A percentile compares a stretch with the other conserved stretches of the same genome.
Evolutionary conservation across 768 basidiomycete genomes (phyloP).

Genomic region (Lepiota brunneoincarnata): DNA sequence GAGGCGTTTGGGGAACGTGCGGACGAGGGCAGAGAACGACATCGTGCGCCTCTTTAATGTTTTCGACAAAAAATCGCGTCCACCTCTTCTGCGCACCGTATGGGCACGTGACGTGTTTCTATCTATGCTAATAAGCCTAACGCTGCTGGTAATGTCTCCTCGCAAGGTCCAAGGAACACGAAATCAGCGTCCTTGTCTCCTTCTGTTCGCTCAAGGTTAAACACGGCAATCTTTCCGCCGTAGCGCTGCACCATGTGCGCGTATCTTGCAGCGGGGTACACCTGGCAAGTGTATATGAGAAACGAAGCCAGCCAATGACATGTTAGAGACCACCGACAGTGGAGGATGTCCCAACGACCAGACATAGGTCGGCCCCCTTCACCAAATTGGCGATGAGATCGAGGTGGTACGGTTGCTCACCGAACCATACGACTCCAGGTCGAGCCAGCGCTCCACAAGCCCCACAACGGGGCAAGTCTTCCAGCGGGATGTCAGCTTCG

Average conservation of each 20-base stretch:
- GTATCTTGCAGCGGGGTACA: constrained; percentile 41
- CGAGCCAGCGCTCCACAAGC: constrained; percentile 41
- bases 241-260: constrained; percentile 27
- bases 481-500: constrained; percentile 35
- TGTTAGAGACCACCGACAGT: constrained; percentile 29
- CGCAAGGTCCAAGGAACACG: constrained; percentile 49
- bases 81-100: background rate
- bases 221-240: constrained; percentile 40
- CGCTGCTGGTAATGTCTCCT: constrained; percentile 40
- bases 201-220: constrained; percentile 32
- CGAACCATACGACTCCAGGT: constrained; percentile 62
- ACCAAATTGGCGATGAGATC: constrained; percentile 39
- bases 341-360: constrained; percentile 57
- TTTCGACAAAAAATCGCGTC: background rate
- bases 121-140: constrained; percentile 26
- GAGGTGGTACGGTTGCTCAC: constrained; percentile 39
- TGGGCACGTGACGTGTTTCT: background rate
- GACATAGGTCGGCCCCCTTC: constrained; percentile 43
- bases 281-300: constrained; percentile 22
- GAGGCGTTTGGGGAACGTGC: background rate
- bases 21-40: background rate
- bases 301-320: background rate
- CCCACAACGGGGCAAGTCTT: constrained; percentile 42
- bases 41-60: background rate
- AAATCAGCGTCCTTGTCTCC: constrained; percentile 45